Evolutionary conservation across 352 stramenopile species (phyloP), one percentile per base, ranked within the genome.

Genomic region (Pythium coloratum): DNA sequence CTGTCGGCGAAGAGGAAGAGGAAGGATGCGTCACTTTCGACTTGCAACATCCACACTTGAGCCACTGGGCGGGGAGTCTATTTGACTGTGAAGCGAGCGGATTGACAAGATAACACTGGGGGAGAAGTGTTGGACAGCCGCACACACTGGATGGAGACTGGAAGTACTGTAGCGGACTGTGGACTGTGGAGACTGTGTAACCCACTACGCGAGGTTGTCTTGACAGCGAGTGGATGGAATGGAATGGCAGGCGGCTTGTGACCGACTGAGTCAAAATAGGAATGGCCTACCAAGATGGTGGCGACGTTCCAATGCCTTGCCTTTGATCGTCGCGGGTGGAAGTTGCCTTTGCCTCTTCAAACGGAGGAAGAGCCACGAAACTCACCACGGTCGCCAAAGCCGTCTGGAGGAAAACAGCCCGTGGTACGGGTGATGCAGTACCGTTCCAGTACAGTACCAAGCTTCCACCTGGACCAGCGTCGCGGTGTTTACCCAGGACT

Each of bases 31-130:
- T 71, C 65, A 46, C 38, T 71, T 44, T 71, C 59, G 36, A 71
- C 58, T 71, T 71, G 65, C 65, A 71, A 71, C 65, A 71, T 71
- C 46, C 58, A 71, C 58, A 57, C 57, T 65, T 60, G 32, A 47
- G 34, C 32, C 32, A 16, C 18, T 60, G 32, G 34, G 54, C 32
- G 54, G 32, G 30, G 54, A 14, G 34, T 24, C 14, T 13, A 47
- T 32, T 32, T 40, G 20, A 55, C 28, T 53, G 36, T 40, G 55
- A 8, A 10, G 57, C 28, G 16, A 10, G 57, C 12, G 46, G 40
- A 40, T 65, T 44, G 20, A 44, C 38, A 44, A 44, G 36, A 42
- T n/a, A 36, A 61, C 24, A 32, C 14, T 57, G 33, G 46, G 44
- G 28, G 28, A 30, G 46, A 54, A 44, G 6, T 53, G 46, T 53